phyloP scores from a whole-genome alignment of 2,329 filamentous ascomycete genomes.

The Cytospora chrysosperma region DNA sequence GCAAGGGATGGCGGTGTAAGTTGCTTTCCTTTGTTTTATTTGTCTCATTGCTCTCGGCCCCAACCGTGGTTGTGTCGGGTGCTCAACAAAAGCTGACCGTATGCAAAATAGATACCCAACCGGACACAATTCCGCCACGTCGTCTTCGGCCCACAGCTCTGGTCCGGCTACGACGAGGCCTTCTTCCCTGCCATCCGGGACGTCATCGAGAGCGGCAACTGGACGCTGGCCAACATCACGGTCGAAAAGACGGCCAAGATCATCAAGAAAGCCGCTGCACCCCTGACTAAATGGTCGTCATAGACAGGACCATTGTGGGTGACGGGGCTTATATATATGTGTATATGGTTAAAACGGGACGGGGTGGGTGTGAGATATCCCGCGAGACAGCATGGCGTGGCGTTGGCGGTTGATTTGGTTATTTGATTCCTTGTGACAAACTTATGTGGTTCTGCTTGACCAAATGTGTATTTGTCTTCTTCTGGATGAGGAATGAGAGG shows the following conservation, averaged over 20 bases:
- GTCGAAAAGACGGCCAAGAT: slow-evolving; percentile 71
- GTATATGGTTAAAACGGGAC: background rate
- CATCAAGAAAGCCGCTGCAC: slow-evolving; percentile 57
- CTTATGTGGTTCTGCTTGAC: background rate
- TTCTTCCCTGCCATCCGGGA: slow-evolving; percentile 86
- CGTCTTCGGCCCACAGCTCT: slow-evolving; percentile 79
- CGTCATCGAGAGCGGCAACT: slow-evolving; percentile 69
- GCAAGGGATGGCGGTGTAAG: slow-evolving; percentile 71
- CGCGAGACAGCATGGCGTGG: slow-evolving; percentile 13
- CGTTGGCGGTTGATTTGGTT: slow-evolving; percentile 13
- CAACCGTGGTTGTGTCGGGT: background rate
- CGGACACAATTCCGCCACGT: slow-evolving; percentile 93
- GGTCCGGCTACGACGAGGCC: slow-evolving; percentile 66
- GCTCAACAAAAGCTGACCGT: background rate
- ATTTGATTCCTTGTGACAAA: slow-evolving; percentile 9
- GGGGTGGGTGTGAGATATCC: background rate
- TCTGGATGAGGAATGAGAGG: background rate
- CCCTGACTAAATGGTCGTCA: slow-evolving; percentile 19
- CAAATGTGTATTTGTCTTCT: background rate
- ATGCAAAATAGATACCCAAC: slow-evolving; percentile 64
- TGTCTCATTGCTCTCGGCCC: background rate
- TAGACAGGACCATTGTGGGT: background rate
- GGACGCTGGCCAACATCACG: slow-evolving; percentile 64
- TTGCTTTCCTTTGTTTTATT: slow-evolving; percentile 30
- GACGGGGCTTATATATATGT: background rate